Base-by-base conservation (phyloP, 768 basidiomycete genomes). In the Podaxis sp. region DNA sequence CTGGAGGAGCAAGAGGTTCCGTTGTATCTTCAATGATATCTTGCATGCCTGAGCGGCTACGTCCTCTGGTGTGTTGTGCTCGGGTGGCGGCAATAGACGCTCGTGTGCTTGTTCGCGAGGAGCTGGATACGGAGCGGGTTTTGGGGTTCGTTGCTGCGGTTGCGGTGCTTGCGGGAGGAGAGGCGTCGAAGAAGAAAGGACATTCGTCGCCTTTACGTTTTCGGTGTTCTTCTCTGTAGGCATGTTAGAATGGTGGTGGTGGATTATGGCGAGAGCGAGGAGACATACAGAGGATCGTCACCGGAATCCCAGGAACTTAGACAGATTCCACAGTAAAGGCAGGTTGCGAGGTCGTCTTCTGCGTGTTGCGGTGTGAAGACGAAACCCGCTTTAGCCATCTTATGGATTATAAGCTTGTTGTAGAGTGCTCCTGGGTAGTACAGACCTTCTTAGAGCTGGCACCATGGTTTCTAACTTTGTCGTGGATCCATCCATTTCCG, bases 321-420 rank as follows among this genome's bases (percentile, higher is more conserved):
- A 1, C 86, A 81, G 37, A 89, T 78, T 49, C 87, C 80, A 71
- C 96, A 98, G 69, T 94, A 94, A 4, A 94, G 77, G 73, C 96
- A 98, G 0, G 87, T 87, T 0, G 86, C 93, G 1, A 87, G 85
- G 72, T 98, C 96, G 66, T 93, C 89, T 3, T 82, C 88, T 1
- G 77, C 68, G 12, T 78, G 74, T 60, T 87, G 83, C 1, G 94
- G 91, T 0, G 87, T 88, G 71, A 82, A 93, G 0, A 93, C 82
- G 70, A 96, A 97, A 7, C 96, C 96, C 2, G 94, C 94, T 66
- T 84, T 85, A 0, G 95, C 91, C 84, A 98, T 88, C 95, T 95
- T 65, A 15, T 51, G 59, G 55, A 33, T 3, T 66, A n/a, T 47
- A 24, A 63, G 27, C 37, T n/a, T 13, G 17, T 12, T 29, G 43